Conservation (phyloP, 2,329 filamentous ascomycete species). For the Xylariaceae sp. region DNA sequence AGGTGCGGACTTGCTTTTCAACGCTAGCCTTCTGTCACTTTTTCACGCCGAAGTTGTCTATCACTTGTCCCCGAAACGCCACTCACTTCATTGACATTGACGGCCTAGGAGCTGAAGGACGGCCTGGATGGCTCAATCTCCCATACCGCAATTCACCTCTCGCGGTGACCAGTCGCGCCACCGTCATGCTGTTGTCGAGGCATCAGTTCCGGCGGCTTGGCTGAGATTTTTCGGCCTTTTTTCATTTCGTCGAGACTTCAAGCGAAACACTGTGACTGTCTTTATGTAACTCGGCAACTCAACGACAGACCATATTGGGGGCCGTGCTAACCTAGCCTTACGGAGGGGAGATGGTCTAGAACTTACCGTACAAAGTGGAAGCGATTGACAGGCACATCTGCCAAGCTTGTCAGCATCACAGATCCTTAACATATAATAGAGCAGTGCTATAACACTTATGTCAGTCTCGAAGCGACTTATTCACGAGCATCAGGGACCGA, state of each 20-base stretch:
- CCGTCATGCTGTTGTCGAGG: conserved; percentile 6
- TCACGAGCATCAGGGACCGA: neutral
- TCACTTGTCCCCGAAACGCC: neutral
- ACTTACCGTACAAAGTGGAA: too few species aligned
- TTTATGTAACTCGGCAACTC: neutral
- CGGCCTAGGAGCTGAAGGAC: neutral
- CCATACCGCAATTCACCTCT: conserved; percentile 2
- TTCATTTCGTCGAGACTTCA: conserved; percentile 22
- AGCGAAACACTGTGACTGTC: neutral
- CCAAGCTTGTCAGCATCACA: too few species aligned
- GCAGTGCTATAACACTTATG: neutral
- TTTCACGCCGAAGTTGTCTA: neutral
- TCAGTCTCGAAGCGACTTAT: neutral
- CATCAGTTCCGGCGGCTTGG: conserved; percentile 11
- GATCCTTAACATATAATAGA: too few species aligned
- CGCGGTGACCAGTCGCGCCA: neutral
- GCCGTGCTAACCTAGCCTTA: conserved; percentile 14
- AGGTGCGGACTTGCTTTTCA: conserved; percentile 14
- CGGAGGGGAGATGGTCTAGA: conserved; percentile 17
- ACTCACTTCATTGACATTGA: neutral
- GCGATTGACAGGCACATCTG: conserved; percentile 24
- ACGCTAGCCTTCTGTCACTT: neutral
- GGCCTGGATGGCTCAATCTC: conserved; percentile 10
- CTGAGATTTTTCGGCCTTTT: conserved; percentile 9
- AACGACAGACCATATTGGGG: conserved; percentile 5